phyloP scores from a whole-genome alignment of 1,139 yeast genomes.

The Sugiyamaella novakii region DNA sequence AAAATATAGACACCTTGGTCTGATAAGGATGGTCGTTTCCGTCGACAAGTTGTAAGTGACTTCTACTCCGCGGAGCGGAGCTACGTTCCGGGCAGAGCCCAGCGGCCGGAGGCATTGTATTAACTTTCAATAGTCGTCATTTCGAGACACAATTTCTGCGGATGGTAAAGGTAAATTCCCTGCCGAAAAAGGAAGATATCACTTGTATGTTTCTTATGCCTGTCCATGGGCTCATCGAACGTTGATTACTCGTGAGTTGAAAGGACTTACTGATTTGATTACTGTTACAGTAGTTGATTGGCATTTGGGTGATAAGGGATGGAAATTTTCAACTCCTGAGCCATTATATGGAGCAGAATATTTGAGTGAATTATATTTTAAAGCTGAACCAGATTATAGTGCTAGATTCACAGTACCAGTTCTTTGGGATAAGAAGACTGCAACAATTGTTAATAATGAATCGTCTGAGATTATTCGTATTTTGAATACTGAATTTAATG shows the following conservation, averaged over 20 bases:
- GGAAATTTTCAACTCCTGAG: slow-evolving; percentile 69
- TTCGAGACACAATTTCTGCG: slow-evolving; percentile 63
- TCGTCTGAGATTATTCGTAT: slow-evolving; percentile 86
- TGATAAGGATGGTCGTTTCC: slow-evolving; percentile 38
- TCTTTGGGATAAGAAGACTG: slow-evolving; percentile 81
- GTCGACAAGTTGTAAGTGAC: slow-evolving; percentile 37
- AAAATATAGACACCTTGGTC: slow-evolving; percentile 31
- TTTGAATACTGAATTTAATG: slow-evolving; percentile 69
- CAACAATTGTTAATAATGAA: slow-evolving; percentile 88
- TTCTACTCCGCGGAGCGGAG: slow-evolving; percentile 1
- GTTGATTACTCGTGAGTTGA: slow-evolving; percentile 70
- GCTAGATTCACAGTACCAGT: slow-evolving; percentile 93
- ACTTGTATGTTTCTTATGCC: slow-evolving; percentile 81
- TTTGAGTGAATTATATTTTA: slow-evolving; percentile 69
- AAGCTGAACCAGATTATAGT: slow-evolving; percentile 70
- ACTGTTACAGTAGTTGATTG: slow-evolving; percentile 79
- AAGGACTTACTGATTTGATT: slow-evolving; percentile 64
- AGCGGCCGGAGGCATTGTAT: slow-evolving; percentile 4
- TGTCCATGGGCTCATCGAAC: slow-evolving; percentile 98
- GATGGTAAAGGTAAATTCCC: slow-evolving; percentile 63
- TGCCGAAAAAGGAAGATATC: slow-evolving; percentile 81
- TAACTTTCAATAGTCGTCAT: slow-evolving; percentile 35
- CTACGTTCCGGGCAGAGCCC: slow-evolving; percentile 9
- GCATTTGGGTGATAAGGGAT: slow-evolving; percentile 79
- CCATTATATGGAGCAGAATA: slow-evolving; percentile 62